A percentile compares a stretch with the other conserved stretches of the same genome.
These are phyloP conservation scores for Pseudogymnoascus pannorum DNA, from an alignment of 2,329 filamentous ascomycete genomes.

Conservation along the genomic window DNA sequence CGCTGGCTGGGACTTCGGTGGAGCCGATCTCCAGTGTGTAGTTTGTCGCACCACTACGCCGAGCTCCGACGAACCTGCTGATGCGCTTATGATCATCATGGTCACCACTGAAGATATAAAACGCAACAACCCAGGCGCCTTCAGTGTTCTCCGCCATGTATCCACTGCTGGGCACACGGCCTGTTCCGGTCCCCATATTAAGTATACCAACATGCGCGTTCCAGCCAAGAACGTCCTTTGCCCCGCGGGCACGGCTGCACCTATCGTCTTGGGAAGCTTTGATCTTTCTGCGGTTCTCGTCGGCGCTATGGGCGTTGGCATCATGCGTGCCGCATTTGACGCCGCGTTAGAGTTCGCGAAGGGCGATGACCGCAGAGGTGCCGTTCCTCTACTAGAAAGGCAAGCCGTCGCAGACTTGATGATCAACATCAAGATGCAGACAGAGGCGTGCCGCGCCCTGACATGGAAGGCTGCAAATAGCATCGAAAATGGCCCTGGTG, in stretches of 20 bases:
- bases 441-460: constrained; percentile 42
- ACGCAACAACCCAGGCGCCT: constrained; percentile 36
- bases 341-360: constrained; percentile 44
- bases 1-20: constrained; percentile 45
- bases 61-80: constrained; percentile 24
- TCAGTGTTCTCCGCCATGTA: constrained; percentile 39
- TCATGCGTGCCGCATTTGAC: constrained; percentile 48
- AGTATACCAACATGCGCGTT: constrained; percentile 40
- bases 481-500: constrained; percentile 36
- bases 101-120: constrained; percentile 42
- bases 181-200: constrained; percentile 41
- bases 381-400: constrained; percentile 37
- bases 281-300: constrained; percentile 40
- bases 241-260: constrained; percentile 35
- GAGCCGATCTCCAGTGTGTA: constrained; percentile 45
- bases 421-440: constrained; percentile 44
- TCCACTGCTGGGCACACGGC: constrained; percentile 41
- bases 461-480: constrained; percentile 45
- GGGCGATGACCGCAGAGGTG: constrained; percentile 38
- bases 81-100: constrained; percentile 41
- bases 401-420: constrained; percentile 46
- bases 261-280: constrained; percentile 38
- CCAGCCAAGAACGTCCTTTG: constrained; percentile 41
- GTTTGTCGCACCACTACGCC: constrained; percentile 38
- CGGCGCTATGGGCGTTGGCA: constrained; percentile 45